A percentile compares a stretch with the other conserved stretches of the same genome.
phyloP scores from a whole-genome alignment of 2,329 filamentous ascomycete species.

The Trichoderma hamatum region DNA sequence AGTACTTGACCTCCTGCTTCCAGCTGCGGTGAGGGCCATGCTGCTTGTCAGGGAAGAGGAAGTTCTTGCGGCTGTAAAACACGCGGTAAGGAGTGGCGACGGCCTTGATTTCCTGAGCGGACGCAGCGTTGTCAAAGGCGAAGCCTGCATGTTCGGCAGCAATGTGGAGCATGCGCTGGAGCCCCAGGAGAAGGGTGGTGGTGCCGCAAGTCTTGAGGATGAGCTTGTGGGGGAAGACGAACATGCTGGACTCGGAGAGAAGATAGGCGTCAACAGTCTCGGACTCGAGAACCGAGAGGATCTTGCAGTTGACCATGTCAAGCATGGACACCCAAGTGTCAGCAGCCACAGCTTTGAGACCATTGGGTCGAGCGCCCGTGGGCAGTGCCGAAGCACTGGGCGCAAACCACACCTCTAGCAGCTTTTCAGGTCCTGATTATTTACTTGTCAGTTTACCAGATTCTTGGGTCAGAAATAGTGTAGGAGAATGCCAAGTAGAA shows the following conservation, averaged over 20 bases:
- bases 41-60: constrained; percentile 92
- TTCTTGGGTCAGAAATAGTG: not conserved
- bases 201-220: constrained; percentile 98
- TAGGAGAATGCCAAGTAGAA: too few species aligned
- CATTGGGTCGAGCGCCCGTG: constrained; percentile 68
- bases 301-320: constrained; percentile 97
- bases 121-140: constrained; percentile 71
- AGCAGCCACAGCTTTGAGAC: constrained; percentile 81
- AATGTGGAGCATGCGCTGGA: constrained; percentile 90
- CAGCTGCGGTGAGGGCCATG: constrained; percentile 94
- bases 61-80: constrained; percentile 99
- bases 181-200: constrained; percentile 85
- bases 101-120: constrained; percentile 67
- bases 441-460: constrained; percentile 25
- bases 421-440: constrained; percentile 80
- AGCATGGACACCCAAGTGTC: constrained; percentile 96
- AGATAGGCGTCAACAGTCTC: constrained; percentile 96
- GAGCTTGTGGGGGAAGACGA: constrained; percentile 99
- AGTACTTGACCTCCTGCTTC: constrained; percentile 90
- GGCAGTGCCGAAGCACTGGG: constrained; percentile 75
- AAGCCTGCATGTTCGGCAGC: constrained; percentile 89
- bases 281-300: constrained; percentile 89
- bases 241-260: constrained; percentile 99
- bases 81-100: constrained; percentile 91
- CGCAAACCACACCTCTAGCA: constrained; percentile 97